Base-by-base conservation (phyloP, 345 rosid species). In the Hibiscus trionum region DNA sequence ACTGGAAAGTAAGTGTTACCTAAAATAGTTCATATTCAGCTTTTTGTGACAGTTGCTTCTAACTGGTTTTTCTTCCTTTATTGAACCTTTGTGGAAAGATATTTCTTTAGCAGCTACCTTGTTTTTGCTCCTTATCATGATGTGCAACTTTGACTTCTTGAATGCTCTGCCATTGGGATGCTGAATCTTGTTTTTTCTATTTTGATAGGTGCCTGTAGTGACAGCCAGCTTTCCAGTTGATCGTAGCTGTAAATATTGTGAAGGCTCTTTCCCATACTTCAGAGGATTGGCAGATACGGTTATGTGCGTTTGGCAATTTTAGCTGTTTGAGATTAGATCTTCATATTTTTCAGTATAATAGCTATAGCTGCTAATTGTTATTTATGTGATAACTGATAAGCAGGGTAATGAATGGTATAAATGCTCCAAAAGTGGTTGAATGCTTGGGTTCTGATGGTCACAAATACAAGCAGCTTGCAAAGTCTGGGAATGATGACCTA, bases 401-500 rank as follows among this genome's bases (percentile, higher is more conserved):
- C 85, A 91, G 98, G 84, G 81, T 91, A 52, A 94, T 94, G 96
- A 91, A 86, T 80, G 98, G 98, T 69, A 81, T 94, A 82, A 94
- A 94, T 86, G 98, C 95, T 73, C 97, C 97, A 65, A 90, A 91
- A 81, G 93, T 94, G 73, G 93, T 94, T 78, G 96, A 91, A 79
- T 91, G 98, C 81, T 44, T 84, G 79, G 98, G 93, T 69, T 94
- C 97, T 68, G 98, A 94, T 88, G 98, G 97, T 66, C 80, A 76
- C 53, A 88, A 77, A 79, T 94, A 94, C 82, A 90, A 89, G 64
- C 98, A 94, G 74, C 90, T 94, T 24, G 98, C 97, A 74, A 94
- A 94, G 84, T 94, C 96, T 77, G 97, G 96, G 79, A 94, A 91
- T 77, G 98, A 94, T 80, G 98, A 94, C 82, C 89, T 94, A 61